Percentiles rank a stretch among this genome's conserved stretches.
These are phyloP conservation scores for Porodaedalea pini DNA, from an alignment of 1,284 basidiomycete species.

Conservation along the genomic window DNA sequence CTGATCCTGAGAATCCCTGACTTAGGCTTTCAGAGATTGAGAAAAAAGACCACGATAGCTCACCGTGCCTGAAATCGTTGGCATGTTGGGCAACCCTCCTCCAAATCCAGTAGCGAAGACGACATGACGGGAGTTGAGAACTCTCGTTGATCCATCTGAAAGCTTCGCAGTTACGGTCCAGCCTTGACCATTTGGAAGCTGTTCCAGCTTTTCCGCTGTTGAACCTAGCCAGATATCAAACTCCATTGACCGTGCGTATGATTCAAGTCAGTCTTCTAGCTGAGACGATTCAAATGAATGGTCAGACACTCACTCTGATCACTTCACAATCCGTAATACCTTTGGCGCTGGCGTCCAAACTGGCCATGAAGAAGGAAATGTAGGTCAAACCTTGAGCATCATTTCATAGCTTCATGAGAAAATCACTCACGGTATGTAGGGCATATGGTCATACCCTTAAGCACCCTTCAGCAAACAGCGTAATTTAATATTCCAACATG, in stretches of 20 bases:
- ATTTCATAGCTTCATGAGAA: background rate
- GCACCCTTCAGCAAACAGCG: constrained; percentile 10
- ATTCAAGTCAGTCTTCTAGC: no score
- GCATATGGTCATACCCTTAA: constrained; percentile 21
- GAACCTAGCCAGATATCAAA: constrained; percentile 64
- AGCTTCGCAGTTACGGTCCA: constrained; percentile 53
- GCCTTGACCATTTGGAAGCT: constrained; percentile 42
- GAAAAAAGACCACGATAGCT: constrained; percentile 2
- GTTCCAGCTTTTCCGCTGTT: constrained; percentile 40
- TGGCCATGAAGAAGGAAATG: constrained; percentile 60
- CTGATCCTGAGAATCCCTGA: constrained; percentile 30
- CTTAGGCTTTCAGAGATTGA: background rate
- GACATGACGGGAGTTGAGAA: constrained; percentile 52
- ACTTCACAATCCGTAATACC: no score
- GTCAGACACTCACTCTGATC: no score
- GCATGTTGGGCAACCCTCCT: constrained; percentile 46
- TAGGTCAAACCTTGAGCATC: constrained; percentile 22
- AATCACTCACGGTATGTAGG: constrained; percentile 27
- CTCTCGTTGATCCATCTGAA: constrained; percentile 39
- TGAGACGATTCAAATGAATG: no score
- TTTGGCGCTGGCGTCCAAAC: constrained; percentile 55
- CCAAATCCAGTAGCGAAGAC: constrained; percentile 61
- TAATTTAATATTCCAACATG: constrained; percentile 6
- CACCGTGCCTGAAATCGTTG: constrained; percentile 41
- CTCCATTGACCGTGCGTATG: constrained; percentile 60